Percentiles rank a stretch among this genome's conserved stretches.
These are phyloP conservation scores for Cercospora janseana DNA, from an alignment of 2,329 filamentous ascomycete genomes.

Conservation along the genomic window DNA sequence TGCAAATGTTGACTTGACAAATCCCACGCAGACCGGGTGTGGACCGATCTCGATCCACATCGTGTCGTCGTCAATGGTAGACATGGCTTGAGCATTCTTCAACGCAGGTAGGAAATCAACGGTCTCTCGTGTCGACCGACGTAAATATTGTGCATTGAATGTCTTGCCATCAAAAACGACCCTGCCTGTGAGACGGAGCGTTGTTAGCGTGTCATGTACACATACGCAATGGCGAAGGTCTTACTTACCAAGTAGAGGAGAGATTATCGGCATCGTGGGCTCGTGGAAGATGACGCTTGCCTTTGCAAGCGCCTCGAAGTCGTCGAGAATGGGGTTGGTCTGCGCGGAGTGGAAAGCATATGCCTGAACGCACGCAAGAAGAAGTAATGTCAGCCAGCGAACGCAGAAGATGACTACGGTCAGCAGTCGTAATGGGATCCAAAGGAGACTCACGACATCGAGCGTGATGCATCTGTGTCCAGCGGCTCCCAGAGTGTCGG, in stretches of 20 bases:
- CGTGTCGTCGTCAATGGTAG: constrained; percentile 39
- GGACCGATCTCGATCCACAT: constrained; percentile 50
- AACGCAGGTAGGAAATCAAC: constrained; percentile 40
- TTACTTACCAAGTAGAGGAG: constrained; percentile 31
- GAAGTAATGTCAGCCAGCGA: too few species aligned
- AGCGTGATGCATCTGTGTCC: constrained; percentile 23
- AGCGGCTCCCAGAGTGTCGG: constrained; percentile 11
- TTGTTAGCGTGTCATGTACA: too few species aligned
- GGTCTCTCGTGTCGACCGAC: constrained; percentile 39
- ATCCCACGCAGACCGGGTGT: constrained; percentile 41
- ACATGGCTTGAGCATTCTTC: constrained; percentile 34
- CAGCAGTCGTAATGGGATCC: constrained; percentile 29
- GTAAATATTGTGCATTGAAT: constrained; percentile 30
- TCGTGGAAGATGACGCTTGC: constrained; percentile 17
- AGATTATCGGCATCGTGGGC: constrained; percentile 32
- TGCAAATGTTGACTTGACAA: constrained; percentile 17
- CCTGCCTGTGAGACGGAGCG: background rate
- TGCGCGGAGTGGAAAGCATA: constrained; percentile 38
- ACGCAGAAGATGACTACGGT: constrained; percentile 30
- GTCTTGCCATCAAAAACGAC: constrained; percentile 29
- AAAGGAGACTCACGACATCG: constrained; percentile 35
- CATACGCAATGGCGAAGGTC: background rate
- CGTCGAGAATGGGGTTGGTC: constrained; percentile 32
- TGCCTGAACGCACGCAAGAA: constrained; percentile 12
- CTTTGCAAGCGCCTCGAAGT: constrained; percentile 24